Percentiles rank a stretch among this genome's conserved stretches.
phyloP scores from a whole-genome alignment of 495 filamentous ascomycete species.

The Penicillium verhagenii region DNA sequence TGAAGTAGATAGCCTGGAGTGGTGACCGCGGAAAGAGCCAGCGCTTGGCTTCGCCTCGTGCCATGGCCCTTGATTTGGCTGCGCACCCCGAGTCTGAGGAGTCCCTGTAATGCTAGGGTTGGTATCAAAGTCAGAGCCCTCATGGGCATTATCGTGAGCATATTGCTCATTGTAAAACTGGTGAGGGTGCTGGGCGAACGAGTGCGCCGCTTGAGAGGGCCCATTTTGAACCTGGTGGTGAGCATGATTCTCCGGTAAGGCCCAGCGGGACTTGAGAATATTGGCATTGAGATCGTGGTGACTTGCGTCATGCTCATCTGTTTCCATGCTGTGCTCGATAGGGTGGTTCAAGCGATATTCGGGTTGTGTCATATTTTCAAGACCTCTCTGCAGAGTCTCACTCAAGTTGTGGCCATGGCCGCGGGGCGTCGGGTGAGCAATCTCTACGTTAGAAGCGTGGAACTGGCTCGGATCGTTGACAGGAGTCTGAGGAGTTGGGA shows the following conservation, averaged over 20 bases:
- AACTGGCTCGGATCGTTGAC: conserved; percentile 41
- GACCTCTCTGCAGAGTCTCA: conserved; percentile 75
- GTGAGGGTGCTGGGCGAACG: conserved; percentile 34
- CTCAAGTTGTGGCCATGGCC: conserved; percentile 65
- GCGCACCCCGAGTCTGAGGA: conserved; percentile 41
- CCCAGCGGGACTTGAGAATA: conserved; percentile 41
- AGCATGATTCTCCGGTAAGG: conserved; percentile 26
- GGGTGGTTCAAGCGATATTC: conserved; percentile 79
- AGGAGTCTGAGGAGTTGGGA: conserved; percentile 34
- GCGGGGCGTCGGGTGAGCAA: conserved; percentile 65
- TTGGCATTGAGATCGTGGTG: conserved; percentile 34
- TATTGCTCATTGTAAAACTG: conserved; percentile 38
- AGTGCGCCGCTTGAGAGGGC: conserved; percentile 13
- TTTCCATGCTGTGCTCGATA: conserved; percentile 67
- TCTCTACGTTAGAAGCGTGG: conserved; percentile 50
- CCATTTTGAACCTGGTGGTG: conserved; percentile 21
- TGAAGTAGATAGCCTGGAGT: conserved; percentile 66
- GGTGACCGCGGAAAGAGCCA: conserved; percentile 49
- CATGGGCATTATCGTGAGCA: conserved; percentile 43
- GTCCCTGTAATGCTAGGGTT: conserved; percentile 73
- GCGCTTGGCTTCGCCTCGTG: conserved; percentile 40
- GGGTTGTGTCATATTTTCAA: conserved; percentile 65
- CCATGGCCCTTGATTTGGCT: conserved; percentile 38
- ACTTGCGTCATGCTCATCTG: conserved; percentile 50
- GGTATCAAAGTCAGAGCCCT: conserved; percentile 69